These are phyloP conservation scores for Cinchona pubescens DNA, from an alignment of 257 asterid species.

Conservation along the genomic window DNA sequence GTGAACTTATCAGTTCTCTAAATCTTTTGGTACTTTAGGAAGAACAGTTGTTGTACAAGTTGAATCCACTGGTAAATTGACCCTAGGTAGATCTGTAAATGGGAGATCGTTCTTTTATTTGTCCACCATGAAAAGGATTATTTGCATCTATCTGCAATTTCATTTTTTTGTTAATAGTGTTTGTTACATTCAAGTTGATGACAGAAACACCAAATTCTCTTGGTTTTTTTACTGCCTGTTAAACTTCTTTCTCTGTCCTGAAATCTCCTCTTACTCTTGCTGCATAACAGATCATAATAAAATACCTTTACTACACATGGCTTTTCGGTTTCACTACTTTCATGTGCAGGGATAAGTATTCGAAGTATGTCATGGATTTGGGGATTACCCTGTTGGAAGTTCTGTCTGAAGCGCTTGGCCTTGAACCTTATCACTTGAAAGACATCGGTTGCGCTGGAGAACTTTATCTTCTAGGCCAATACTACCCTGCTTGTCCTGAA, in stretches of 20 bases:
- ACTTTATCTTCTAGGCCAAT: slow-evolving; percentile 10
- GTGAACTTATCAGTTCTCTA: neutral
- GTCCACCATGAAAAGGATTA: neutral
- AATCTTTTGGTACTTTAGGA: too few species aligned
- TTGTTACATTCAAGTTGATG: neutral
- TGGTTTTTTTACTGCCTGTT: neutral
- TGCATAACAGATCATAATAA: neutral
- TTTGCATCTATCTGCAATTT: neutral
- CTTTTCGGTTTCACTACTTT: neutral
- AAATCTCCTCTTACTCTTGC: neutral
- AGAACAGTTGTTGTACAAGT: too few species aligned
- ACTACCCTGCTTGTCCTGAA: slow-evolving; percentile 3
- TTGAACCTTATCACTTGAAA: slow-evolving; percentile 17
- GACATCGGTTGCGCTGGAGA: slow-evolving; percentile 35
- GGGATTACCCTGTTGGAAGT: slow-evolving; percentile 30
- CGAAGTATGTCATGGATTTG: slow-evolving; percentile 18
- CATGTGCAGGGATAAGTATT: slow-evolving; percentile 26
- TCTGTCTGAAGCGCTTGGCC: slow-evolving; percentile 45
- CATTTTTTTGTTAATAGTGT: neutral
- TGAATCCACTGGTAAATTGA: neutral
- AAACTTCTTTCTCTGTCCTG: neutral
- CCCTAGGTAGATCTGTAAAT: neutral
- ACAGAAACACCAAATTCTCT: neutral
- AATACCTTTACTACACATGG: neutral
- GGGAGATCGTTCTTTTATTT: neutral